Evolutionary conservation across 176 grass and related monocot species (phyloP).

Genomic region (Oryza glumipatula): DNA sequence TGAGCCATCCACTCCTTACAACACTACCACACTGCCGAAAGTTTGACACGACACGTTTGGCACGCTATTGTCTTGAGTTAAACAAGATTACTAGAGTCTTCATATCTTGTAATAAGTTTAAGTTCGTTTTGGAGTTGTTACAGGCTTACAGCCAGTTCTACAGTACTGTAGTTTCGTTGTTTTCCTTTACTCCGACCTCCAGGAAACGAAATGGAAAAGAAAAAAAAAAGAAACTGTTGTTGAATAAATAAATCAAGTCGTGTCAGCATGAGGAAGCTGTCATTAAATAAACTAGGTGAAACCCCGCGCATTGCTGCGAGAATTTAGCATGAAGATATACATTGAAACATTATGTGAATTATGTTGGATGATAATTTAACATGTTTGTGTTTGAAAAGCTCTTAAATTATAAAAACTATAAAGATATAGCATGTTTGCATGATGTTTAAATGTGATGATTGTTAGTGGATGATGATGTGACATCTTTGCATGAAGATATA

Average conservation of each 20-base stretch:
- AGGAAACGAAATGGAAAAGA: not conserved
- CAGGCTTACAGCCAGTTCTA: not conserved
- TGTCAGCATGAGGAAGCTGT: not conserved
- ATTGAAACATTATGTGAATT: no score
- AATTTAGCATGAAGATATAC: no score
- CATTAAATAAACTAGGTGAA: not conserved
- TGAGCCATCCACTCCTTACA: constrained; percentile 40
- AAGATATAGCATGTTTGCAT: no score
- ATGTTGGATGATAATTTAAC: no score
- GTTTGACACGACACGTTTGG: constrained; percentile 32
- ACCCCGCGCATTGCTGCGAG: no score
- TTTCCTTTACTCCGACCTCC: not conserved
- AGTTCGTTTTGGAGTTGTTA: not conserved
- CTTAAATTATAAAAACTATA: no score
- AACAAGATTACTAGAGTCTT: not conserved
- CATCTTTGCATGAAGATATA: no score
- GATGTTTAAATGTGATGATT: no score
- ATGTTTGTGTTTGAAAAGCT: no score
- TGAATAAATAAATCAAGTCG: constrained; percentile 21
- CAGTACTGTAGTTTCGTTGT: constrained; percentile 40
- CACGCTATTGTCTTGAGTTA: constrained; percentile 9
- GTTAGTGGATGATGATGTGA: no score
- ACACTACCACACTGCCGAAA: constrained; percentile 57
- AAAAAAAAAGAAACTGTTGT: not conserved
- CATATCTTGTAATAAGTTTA: not conserved